Evolutionary conservation across 2,329 filamentous ascomycete species (phyloP), one percentile per base, ranked within the genome.

Genomic region (Cladosporium sp.): DNA sequence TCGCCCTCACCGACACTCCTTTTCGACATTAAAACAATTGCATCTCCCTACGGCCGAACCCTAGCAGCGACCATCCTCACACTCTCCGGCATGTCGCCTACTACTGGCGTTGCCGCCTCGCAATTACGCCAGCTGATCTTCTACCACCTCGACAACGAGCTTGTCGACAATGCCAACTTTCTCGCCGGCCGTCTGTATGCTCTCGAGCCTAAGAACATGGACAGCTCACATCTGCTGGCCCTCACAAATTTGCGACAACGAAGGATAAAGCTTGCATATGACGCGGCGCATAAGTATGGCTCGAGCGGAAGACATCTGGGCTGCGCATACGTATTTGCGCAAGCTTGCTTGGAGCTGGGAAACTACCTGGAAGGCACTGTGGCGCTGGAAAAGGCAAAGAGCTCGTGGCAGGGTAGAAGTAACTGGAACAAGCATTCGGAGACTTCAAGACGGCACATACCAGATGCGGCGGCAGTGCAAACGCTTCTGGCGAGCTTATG

Each of bases 271-370:
- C 90, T 92, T 12, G 92, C 94, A 11, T 93, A 89, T 73, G 92
- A 97, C 69, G 83, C 86, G 66, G 88, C 88, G 72, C 90, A 90
- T 69, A 81, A 84, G 49, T 80, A 85, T 55, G 89, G 86, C 38
- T 84, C 84, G 54, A 85, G 87, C 62, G 89, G 89, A 20, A 79
- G 82, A 34, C 90, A 97, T 74, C 71, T 96, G 25, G 92, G 92
- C 30, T 97, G 93, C 74, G 85, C 90, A 17, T 97, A 93, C 76
- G 83, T 97, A 47, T 96, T 92, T 78, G 93, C 93, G 55, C 92
- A 96, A 70, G 86, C 92, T 39, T 97, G 91, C 70, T 76, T 97
- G 61, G 84, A 85, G 45, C 77, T 97, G 59, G 91, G 90, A 60
- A 85, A 86, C 63, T 87, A 88, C 72, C 86, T 88, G 61, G 90